Percentiles rank a stretch among this genome's conserved stretches.
These are phyloP conservation scores for Tetracladium maxilliforme DNA, from an alignment of 2,329 filamentous ascomycete genomes.

Conservation along the genomic window DNA sequence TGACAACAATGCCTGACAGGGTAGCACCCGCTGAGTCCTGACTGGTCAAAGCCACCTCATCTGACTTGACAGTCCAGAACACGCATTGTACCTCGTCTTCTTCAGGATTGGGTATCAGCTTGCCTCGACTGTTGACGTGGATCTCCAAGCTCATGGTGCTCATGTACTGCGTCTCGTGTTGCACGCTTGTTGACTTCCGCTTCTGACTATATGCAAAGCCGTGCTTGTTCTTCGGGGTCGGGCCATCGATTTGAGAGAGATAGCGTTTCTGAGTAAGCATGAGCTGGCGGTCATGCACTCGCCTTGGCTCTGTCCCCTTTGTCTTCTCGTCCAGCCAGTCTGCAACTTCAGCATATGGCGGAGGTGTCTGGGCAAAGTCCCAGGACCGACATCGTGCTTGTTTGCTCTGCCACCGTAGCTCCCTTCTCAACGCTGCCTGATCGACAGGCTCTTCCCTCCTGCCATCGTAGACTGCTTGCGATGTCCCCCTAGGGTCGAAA, in stretches of 20 bases:
- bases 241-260: slow-evolving; percentile 76
- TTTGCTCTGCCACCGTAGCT: too few species aligned
- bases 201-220: slow-evolving; percentile 80
- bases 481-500: slow-evolving; percentile 53
- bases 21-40: slow-evolving; percentile 31
- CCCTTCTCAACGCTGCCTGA: too few species aligned
- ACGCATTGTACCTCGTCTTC: slow-evolving; percentile 78
- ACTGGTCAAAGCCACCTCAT: slow-evolving; percentile 41
- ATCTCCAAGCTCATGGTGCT: slow-evolving; percentile 89
- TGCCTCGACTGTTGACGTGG: slow-evolving; percentile 75
- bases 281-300: slow-evolving; percentile 5
- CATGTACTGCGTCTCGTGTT: slow-evolving; percentile 87
- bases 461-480: slow-evolving; percentile 38
- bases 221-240: slow-evolving; percentile 69
- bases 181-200: slow-evolving; percentile 56
- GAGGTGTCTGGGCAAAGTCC: slow-evolving; percentile 62
- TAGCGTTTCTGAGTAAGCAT: too few species aligned
- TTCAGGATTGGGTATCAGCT: slow-evolving; percentile 74
- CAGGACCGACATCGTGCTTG: slow-evolving; percentile 35
- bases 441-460: too few species aligned
- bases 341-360: slow-evolving; percentile 53
- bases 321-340: slow-evolving; percentile 44
- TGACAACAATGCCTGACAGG: slow-evolving; percentile 56
- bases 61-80: slow-evolving; percentile 79
- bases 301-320: slow-evolving; percentile 6